Conservation (phyloP, 768 basidiomycete genomes). For the Infundibulicybe gibba region DNA sequence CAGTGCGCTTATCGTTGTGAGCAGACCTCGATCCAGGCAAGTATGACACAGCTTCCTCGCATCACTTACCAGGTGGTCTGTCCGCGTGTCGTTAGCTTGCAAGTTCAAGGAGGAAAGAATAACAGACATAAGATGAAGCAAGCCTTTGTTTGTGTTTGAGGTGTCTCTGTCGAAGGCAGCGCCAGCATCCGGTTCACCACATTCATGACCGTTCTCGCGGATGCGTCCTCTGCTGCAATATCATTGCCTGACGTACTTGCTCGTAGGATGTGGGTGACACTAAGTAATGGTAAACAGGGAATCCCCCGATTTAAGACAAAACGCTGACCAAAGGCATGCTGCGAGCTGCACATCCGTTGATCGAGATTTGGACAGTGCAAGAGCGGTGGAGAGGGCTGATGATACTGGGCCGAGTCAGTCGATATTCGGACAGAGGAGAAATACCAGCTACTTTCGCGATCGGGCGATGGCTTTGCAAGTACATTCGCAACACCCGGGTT, state of each 20-base stretch:
- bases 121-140: slow-evolving; percentile 74
- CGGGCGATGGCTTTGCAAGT: slow-evolving; percentile 39
- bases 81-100: background rate
- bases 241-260: slow-evolving; percentile 19
- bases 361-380: slow-evolving; percentile 56
- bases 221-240: slow-evolving; percentile 33
- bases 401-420: slow-evolving; percentile 15
- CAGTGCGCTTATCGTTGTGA: slow-evolving; percentile 50
- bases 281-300: slow-evolving; percentile 16
- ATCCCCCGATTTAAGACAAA: background rate
- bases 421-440: background rate
- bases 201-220: slow-evolving; percentile 62
- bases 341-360: slow-evolving; percentile 62
- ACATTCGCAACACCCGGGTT: slow-evolving; percentile 48
- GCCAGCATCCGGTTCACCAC: slow-evolving; percentile 61
- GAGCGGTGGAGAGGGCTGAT: slow-evolving; percentile 38
- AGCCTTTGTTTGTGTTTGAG: slow-evolving; percentile 52
- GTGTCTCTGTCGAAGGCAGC: slow-evolving; percentile 31
- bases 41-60: slow-evolving; percentile 61
- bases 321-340: slow-evolving; percentile 61
- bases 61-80: slow-evolving; percentile 70
- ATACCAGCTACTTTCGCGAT: slow-evolving; percentile 30
- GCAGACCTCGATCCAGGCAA: slow-evolving; percentile 68
- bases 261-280: slow-evolving; percentile 61
- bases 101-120: background rate